These are phyloP conservation scores for Pisolithus thermaeus DNA, from an alignment of 1,284 basidiomycete genomes.

Conservation along the genomic window DNA sequence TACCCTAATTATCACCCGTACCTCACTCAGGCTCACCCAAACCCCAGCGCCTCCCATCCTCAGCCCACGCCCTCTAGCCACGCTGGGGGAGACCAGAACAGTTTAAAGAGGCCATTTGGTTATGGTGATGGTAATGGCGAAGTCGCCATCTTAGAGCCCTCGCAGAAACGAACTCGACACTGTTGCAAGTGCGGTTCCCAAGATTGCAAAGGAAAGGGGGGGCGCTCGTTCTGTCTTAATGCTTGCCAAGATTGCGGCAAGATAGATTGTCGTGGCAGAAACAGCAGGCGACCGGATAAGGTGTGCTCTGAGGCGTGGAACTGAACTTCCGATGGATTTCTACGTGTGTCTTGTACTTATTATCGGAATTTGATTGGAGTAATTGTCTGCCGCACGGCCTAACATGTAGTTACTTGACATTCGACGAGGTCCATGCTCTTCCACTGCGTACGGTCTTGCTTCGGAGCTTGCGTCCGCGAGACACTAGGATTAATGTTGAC, in stretches of 20 bases:
- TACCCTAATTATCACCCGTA: constrained; percentile 25
- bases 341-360: background rate
- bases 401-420: no score
- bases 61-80: constrained; percentile 15
- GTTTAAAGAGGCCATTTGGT: constrained; percentile 26
- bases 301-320: constrained; percentile 60
- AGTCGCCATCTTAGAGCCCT: constrained; percentile 31
- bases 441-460: no score
- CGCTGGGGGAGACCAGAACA: constrained; percentile 21
- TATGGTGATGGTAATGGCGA: constrained; percentile 23
- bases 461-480: no score
- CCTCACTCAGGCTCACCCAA: constrained; percentile 19
- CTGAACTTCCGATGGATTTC: constrained; percentile 7
- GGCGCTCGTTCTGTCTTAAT: constrained; percentile 60
- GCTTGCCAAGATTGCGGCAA: constrained; percentile 72
- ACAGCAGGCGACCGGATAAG: constrained; percentile 67
- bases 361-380: no score
- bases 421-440: no score
- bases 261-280: constrained; percentile 64
- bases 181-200: constrained; percentile 71
- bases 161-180: constrained; percentile 42
- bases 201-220: constrained; percentile 74
- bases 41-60: constrained; percentile 15
- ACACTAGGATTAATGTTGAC: no score
- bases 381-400: no score